A percentile compares a stretch with the other conserved stretches of the same genome.
These are phyloP conservation scores for Intubia oerlemansii DNA, from an alignment of 2,329 filamentous ascomycete species.

Conservation along the genomic window DNA sequence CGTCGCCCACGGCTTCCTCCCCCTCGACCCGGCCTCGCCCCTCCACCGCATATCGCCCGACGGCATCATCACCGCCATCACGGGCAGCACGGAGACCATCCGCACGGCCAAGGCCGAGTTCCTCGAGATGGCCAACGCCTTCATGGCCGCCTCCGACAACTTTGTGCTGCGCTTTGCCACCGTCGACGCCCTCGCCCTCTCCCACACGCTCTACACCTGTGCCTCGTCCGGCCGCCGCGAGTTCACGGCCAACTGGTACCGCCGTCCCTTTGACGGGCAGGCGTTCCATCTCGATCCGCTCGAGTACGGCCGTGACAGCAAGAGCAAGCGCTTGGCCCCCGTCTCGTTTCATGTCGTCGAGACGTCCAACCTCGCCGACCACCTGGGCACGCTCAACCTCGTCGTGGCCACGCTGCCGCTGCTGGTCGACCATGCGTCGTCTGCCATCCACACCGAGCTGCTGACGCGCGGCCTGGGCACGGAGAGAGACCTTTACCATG, in stretches of 20 bases:
- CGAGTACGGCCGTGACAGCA: constrained; percentile 15
- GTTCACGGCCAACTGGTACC: constrained; percentile 19
- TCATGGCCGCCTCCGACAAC: constrained; percentile 12
- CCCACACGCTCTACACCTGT: constrained; percentile 26
- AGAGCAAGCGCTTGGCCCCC: constrained; percentile 14
- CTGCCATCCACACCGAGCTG: constrained; percentile 27
- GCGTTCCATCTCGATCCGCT: constrained; percentile 16
- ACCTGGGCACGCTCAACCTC: constrained; percentile 22
- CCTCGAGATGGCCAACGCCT: constrained; percentile 20
- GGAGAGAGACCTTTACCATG: constrained; percentile 14
- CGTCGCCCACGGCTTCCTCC: constrained; percentile 24
- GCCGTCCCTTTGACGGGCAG: constrained; percentile 17
- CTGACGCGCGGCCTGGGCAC: constrained; percentile 7
- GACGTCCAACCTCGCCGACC: constrained; percentile 24
- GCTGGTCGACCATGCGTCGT: constrained; percentile 19
- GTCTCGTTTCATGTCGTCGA: constrained; percentile 33
- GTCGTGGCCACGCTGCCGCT: constrained; percentile 24
- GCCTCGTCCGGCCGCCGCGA: constrained; percentile 8
- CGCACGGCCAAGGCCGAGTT: constrained; percentile 27
- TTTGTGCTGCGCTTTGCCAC: constrained; percentile 23
- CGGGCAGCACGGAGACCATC: too few species aligned
- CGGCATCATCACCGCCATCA: too few species aligned
- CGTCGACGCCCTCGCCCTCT: constrained; percentile 28
- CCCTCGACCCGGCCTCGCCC: constrained; percentile 18
- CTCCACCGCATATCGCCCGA: too few species aligned